Conservation (phyloP, 768 basidiomycete species). For the Mycena pura region DNA sequence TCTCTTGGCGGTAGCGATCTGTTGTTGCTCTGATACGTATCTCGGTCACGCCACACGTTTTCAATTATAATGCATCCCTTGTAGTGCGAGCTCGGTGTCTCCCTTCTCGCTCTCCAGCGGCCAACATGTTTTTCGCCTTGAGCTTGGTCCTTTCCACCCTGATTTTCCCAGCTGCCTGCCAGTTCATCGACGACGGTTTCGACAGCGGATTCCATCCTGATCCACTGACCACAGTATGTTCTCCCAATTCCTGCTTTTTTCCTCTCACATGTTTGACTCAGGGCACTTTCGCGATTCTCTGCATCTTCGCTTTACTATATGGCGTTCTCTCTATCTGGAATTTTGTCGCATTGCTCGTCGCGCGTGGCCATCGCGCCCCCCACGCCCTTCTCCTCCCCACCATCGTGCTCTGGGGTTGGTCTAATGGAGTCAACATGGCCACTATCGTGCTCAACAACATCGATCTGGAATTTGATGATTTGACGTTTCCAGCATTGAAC, state of each 20-base stretch:
- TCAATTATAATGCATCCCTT: neutral
- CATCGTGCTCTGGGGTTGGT: conserved; percentile 15
- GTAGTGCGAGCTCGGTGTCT: neutral
- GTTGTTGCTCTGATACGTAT: too few species aligned
- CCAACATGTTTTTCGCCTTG: conserved; percentile 3
- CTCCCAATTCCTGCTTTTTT: neutral
- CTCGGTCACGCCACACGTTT: neutral
- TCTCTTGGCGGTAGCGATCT: too few species aligned
- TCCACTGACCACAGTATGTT: conserved; percentile 6
- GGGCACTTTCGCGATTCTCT: conserved; percentile 18
- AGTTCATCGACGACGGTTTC: neutral
- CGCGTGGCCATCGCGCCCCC: conserved; percentile 18
- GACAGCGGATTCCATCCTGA: conserved; percentile 19
- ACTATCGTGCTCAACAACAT: conserved; percentile 16
- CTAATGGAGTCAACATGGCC: conserved; percentile 17
- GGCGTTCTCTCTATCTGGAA: conserved; percentile 8
- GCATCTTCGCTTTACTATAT: conserved; percentile 16
- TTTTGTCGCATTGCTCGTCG: conserved; percentile 11
- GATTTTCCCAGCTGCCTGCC: conserved; percentile 14
- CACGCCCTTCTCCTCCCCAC: conserved; percentile 22
- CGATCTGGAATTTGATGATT: neutral
- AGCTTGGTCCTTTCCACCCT: conserved; percentile 13
- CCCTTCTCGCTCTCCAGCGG: neutral
- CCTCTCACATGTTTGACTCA: neutral
- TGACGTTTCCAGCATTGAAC: conserved; percentile 1